Evolutionary conservation across 2,329 filamentous ascomycete species (phyloP).

Genomic region (Magnaporthiopsis incrustans): DNA sequence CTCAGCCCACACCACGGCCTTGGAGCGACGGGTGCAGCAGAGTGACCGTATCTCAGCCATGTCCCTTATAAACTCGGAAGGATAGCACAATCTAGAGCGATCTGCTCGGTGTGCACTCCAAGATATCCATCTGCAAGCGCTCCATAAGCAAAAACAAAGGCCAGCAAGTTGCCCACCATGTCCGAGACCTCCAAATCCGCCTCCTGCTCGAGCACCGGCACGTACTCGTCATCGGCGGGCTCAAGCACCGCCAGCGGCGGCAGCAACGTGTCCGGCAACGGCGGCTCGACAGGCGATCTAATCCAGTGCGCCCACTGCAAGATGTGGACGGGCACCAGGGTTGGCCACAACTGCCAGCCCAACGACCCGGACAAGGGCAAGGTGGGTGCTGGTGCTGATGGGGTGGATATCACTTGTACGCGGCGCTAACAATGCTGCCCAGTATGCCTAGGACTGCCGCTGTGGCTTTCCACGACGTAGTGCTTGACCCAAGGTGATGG

Average conservation of each 20-base stretch:
- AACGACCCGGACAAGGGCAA: slow-evolving; percentile 1
- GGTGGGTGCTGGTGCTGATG: neutral
- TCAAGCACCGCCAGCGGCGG: neutral
- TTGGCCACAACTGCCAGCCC: slow-evolving; percentile 1
- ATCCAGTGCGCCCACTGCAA: neutral
- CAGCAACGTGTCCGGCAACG: neutral
- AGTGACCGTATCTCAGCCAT: neutral
- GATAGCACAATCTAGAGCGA: neutral
- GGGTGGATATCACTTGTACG: too few species aligned
- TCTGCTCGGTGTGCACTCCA: neutral
- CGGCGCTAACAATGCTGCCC: neutral
- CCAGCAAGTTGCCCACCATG: neutral
- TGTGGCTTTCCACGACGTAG: neutral
- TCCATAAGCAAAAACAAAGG: neutral
- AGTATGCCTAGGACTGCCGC: neutral
- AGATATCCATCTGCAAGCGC: neutral
- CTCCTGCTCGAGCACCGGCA: neutral
- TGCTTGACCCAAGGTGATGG: too few species aligned
- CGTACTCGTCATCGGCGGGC: neutral
- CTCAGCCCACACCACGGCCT: too few species aligned
- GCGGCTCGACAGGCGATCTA: neutral
- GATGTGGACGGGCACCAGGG: neutral
- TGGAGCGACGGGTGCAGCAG: too few species aligned
- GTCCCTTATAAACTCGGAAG: neutral
- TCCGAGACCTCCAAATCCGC: neutral